These are phyloP conservation scores for Ogataea pilisensis DNA, from an alignment of 805 yeast species.

Conservation along the genomic window DNA sequence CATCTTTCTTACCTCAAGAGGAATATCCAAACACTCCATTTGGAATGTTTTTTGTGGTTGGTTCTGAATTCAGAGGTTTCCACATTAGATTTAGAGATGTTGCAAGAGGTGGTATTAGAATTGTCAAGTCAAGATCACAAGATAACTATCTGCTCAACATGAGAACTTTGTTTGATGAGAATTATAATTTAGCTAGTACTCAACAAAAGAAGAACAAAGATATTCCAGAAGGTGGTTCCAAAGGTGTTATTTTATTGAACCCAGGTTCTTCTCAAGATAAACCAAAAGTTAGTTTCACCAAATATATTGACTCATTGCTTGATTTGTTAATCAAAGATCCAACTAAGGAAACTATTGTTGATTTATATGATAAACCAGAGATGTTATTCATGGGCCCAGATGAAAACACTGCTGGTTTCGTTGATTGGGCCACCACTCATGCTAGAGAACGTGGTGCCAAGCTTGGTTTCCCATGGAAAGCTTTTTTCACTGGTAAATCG, in stretches of 20 bases:
- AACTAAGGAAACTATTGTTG: conserved; percentile 80
- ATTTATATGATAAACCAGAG: conserved; percentile 78
- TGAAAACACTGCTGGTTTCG: conserved; percentile 94
- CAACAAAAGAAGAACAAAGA: conserved; percentile 97
- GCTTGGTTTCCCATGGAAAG: conserved; percentile 79
- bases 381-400: conserved; percentile 98
- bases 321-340: conserved; percentile 72
- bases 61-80: conserved; percentile 96
- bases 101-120: conserved; percentile 97
- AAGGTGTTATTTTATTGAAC: conserved; percentile 85
- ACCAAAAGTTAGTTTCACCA: conserved; percentile 82
- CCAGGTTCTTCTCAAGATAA: conserved; percentile 72
- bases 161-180: conserved; percentile 90
- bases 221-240: conserved; percentile 98
- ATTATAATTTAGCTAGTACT: conserved; percentile 91
- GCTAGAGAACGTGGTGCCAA: conserved; percentile 90
- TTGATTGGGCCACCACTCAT: conserved; percentile 96
- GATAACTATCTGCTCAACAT: conserved; percentile 85
- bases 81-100: conserved; percentile 95
- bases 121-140: conserved; percentile 78
- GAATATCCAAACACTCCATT: conserved; percentile 93
- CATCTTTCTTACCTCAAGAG: conserved; percentile 72
- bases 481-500: conserved; percentile 94
- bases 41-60: conserved; percentile 94
- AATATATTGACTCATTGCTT: conserved; percentile 86